Percentiles rank a stretch among this genome's conserved stretches.
These are phyloP conservation scores for Blakeslea trispora DNA, from an alignment of 371 early-diverging fungal genomes.

Conservation along the genomic window DNA sequence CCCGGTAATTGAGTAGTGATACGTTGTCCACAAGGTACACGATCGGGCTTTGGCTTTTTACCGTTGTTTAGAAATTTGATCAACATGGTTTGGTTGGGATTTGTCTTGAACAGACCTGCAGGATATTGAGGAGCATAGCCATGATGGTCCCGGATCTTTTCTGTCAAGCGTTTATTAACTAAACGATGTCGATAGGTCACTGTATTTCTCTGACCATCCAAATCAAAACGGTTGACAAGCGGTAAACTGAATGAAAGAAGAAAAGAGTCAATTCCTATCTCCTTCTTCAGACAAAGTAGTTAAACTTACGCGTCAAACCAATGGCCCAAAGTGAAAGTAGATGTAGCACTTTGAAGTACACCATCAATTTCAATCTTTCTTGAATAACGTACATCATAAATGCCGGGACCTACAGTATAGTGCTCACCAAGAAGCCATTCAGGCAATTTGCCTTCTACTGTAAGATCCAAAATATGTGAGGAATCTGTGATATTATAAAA, in stretches of 20 bases:
- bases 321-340: slow-evolving; percentile 67
- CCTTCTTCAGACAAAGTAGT: no score
- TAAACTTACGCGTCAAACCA: slow-evolving; percentile 65
- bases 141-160: slow-evolving; percentile 68
- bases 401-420: slow-evolving; percentile 64
- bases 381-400: slow-evolving; percentile 60
- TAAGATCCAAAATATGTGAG: slow-evolving; percentile 38
- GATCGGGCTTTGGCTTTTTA: slow-evolving; percentile 49
- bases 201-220: slow-evolving; percentile 51
- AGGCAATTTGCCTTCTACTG: slow-evolving; percentile 58
- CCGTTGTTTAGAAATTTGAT: slow-evolving; percentile 56
- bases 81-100: slow-evolving; percentile 69
- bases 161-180: slow-evolving; percentile 59
- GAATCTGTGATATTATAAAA: slow-evolving; percentile 45
- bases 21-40: slow-evolving; percentile 57
- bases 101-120: slow-evolving; percentile 61
- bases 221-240: slow-evolving; percentile 62
- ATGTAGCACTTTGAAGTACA: slow-evolving; percentile 58
- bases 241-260: slow-evolving; percentile 44
- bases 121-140: slow-evolving; percentile 67
- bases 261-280: slow-evolving; percentile 4
- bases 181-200: slow-evolving; percentile 62
- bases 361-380: slow-evolving; percentile 62
- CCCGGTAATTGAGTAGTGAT: slow-evolving; percentile 53
- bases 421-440: slow-evolving; percentile 66